Evolutionary conservation across 139 green algal species (phyloP), one percentile per base, ranked within the genome.

Genomic region (Tetraselmis striata): DNA sequence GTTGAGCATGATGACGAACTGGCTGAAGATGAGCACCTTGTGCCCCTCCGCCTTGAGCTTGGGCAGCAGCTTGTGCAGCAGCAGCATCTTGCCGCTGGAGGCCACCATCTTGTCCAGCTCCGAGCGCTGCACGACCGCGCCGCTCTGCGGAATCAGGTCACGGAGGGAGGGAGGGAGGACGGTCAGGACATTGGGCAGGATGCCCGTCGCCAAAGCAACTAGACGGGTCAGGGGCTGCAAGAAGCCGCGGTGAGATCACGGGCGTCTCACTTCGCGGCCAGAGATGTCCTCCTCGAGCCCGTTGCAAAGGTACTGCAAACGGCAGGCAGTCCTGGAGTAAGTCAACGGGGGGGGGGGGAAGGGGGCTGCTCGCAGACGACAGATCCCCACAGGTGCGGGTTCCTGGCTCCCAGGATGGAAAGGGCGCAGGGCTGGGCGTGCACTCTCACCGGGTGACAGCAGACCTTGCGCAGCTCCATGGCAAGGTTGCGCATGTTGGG

Each of bases 391-490:
- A n/a, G n/a, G n/a, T n/a, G n/a, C n/a, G n/a, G n/a, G 29, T 45
- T 2, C 29, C 24, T 26, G 2, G 23, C 2, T 32, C n/a, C 77
- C n/a, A 58, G 75, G 23, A 23, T 29, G 75, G 75, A 30, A 79
- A 79, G 28, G 75, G 23, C 24, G 28, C 23, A 79, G 27, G 11
- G 22, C 18, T 23, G 28, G 75, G 22, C 23, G 22, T 24, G 75
- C 23, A 23, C 23, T 28, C 85, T 78, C 78, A 94, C 89, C 67
- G 95, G 94, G 85, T 98, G 95, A 88, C 94, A 97, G 93, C 95
- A 98, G 32, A 97, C 88, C 88, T 99, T 98, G 83, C 96, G 93
- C 83, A 99, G 92, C 90, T 98, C 92, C 96, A 99, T 98, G 25
- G 90, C 93, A 59, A 98, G 88, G 87, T 98, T 98, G 45, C 86